Evolutionary conservation across 495 filamentous ascomycete genomes (phyloP), one percentile per base, ranked within the genome.

Genomic region (Glonium stellatum): DNA sequence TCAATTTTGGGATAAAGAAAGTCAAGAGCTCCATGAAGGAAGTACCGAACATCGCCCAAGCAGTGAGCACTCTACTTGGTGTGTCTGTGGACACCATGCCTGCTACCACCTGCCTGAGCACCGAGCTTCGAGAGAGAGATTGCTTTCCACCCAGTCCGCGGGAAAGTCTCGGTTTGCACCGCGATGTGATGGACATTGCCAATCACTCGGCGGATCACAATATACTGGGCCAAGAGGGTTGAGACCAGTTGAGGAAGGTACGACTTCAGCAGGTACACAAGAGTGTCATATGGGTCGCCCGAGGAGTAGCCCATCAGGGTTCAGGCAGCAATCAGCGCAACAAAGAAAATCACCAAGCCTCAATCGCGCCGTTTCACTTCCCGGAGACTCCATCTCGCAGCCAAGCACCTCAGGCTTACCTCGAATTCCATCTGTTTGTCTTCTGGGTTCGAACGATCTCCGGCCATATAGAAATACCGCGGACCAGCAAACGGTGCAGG

Each of bases 71-170:
- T 72, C 66, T n/a, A 76, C 76, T 47, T 79, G 79, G 71, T 88
- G 85, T 75, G 81, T 85, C 73, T 88, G 85, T 65, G 80, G 79
- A 13, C 85, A 88, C 69, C 85, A 88, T 76, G 85, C 85, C 35
- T 88, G 85, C 69, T 87, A 81, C 66, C 85, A 88, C 66, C 80
- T 85, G 63, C 72, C 77, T 60, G 42, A 70, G 42, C 54, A 48
- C 25, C 58, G 37, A 21, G 21, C 54, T 39, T n/a, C 57, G 21
- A 11, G 50, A 21, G 49, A 46, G 22, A 53, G 15, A 23, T 18
- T 37, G n/a, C 52, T 37, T n/a, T 44, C 21, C 12, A 25, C 35
- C 23, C 37, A 39, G 18, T 56, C 56, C 18, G 42, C 31, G 4
- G 42, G 23, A 59, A 54, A 11, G n/a, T 25, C 6, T 51, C 48